Base-by-base conservation (phyloP, 1,284 basidiomycete species). In the Gymnopus androsaceus region DNA sequence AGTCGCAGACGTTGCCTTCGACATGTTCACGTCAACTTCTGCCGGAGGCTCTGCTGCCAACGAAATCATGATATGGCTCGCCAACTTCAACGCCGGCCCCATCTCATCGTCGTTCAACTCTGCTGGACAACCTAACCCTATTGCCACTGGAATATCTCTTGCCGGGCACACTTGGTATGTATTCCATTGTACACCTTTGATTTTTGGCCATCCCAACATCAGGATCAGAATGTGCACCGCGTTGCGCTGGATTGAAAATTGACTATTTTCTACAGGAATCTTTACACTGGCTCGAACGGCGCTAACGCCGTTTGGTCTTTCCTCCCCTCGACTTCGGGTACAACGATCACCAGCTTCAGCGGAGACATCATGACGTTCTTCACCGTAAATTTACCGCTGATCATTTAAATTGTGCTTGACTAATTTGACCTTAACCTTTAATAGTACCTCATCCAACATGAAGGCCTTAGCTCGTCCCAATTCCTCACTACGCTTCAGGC, bases 41-140 rank as follows among this genome's bases (percentile, higher is more conserved):
- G 46, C 81, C 27, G 77, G 77, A 2, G 84, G 84, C 19, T 69
- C 73, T 19, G 75, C 77, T 58, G 72, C 71, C 33, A 77, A 82
- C 63, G 86, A 88, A 65, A 77, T 86, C 60, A 88, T 88, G 85
- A 69, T 88, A 56, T 88, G 86, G 85, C 75, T 87, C 12, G 83
- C 74, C 5, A 83, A 81, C 64, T 75, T 69, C 71, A 79, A 80
- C 59, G 77, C 84, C 6, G 77, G 77, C 1, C 85, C 85, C 4
- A 85, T 87, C 62, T 82, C 82, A n/a, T 68, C 70, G 28, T 30
- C 59, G 0, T 86, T 83, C 66, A 71, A 70, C 61, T 67, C 75
- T 1, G 58, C 72, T 36, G 83, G 83, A 4, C 66, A 73, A n/a
- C 77, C 84, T 1, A 64, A 73, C 33, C 75, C 85, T 47, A 68